phyloP scores from a whole-genome alignment of 306 rosid genomes.

The Mucuna pruriens region DNA sequence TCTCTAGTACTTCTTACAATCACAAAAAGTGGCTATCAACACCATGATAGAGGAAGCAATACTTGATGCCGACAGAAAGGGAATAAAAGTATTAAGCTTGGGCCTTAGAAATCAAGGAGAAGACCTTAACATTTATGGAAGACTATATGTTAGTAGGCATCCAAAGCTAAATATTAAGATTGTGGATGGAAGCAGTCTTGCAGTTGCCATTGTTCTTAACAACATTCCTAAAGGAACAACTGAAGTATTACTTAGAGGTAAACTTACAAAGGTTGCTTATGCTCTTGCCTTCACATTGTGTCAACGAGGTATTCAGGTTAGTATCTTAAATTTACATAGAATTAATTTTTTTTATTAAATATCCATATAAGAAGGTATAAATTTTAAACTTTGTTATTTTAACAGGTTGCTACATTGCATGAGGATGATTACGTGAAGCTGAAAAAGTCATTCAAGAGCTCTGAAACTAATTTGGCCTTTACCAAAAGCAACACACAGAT shows the following conservation, averaged over 20 bases:
- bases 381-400: neutral
- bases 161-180: conserved; percentile 65
- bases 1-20: conserved; percentile 36
- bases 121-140: conserved; percentile 67
- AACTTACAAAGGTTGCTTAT: conserved; percentile 70
- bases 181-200: conserved; percentile 82
- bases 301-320: conserved; percentile 63
- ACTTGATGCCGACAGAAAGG: conserved; percentile 46
- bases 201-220: conserved; percentile 60
- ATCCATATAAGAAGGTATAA: neutral
- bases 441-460: conserved; percentile 40
- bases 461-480: conserved; percentile 40
- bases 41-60: conserved; percentile 55
- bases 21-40: conserved; percentile 44
- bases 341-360: neutral
- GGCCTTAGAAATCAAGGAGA: conserved; percentile 67
- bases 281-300: conserved; percentile 60
- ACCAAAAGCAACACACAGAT: conserved; percentile 48
- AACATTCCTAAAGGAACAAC: conserved; percentile 65
- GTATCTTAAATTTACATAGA: neutral
- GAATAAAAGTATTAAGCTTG: conserved; percentile 50
- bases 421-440: conserved; percentile 63
- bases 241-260: conserved; percentile 68
- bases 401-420: conserved; percentile 56
- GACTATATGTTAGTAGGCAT: conserved; percentile 48